Base-by-base conservation (phyloP, 2,329 filamentous ascomycete genomes). In the Gyromitra esculenta region DNA sequence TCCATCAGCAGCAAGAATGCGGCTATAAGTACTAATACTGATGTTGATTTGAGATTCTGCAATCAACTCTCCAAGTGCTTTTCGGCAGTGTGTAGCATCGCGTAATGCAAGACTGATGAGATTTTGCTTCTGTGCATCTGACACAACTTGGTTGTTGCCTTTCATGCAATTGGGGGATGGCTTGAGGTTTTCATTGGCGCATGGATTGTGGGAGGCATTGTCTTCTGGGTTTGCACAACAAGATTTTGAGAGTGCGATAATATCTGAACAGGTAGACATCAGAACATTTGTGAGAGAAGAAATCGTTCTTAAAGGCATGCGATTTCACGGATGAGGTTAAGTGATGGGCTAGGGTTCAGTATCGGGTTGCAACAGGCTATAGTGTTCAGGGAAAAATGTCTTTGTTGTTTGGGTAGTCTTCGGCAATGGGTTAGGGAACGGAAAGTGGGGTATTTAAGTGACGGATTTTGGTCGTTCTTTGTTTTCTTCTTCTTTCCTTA, bases 91-190 rank as follows among this genome's bases (percentile, higher is more conserved):
- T 21, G 43, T 65, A 13, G 25, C 25, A 52, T 65, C 45, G 5
- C 13, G n/a, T 1, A 54, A 1, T 11, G 45, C 31, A 1, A 41
- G 13, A 1, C 5, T 9, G 8, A 54, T 50, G 5, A 54, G 25
- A 39, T 39, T 6, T 52, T 65, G 62, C 9, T 65, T 65, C 52
- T 48, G 43, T 1, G 6, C 21, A 39, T 41, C 13, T 4, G 13
- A 65, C 39, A 65, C 0, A 37, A 65, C 15, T 52, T 65, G 25
- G 21, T 52, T 65, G 6, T 52, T n/a, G 15, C 25, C 43, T 65
- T 52, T 65, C 2, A 18, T 39, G 11, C 45, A 65, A 39, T 39
- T 65, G 2, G 45, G 62, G 3, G 15, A 9, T 5, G 45, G 31
- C 6, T 52, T 37, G 13, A 65, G 21, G 11, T n/a, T 54, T 52